Evolutionary conservation across 2,329 filamentous ascomycete genomes (phyloP), one percentile per base, ranked within the genome.

Genomic region (Magnaporthiopsis poae): DNA sequence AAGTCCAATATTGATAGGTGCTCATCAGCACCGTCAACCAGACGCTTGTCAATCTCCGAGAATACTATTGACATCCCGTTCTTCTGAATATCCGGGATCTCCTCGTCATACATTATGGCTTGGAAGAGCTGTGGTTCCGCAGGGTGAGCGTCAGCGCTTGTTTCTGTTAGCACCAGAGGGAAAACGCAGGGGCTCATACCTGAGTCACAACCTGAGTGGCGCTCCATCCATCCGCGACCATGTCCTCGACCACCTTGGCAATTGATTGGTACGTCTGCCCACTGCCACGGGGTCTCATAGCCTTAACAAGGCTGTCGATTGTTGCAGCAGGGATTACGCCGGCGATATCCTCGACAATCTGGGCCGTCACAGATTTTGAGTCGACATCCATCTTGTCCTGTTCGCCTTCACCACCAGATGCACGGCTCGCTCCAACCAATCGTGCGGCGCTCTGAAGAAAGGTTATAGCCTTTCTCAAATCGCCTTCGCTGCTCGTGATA

Each of bases 211-310:
- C 86, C 77, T 98, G 95, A 8, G 88, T 88, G 31, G 94, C 95
- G 75, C 93, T 97, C 94, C 95, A 99, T 11, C 95, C 95, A 78
- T 98, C 95, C 0, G 94, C 94, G 62, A 98, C 88, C 81, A 99
- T 88, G 70, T 96, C 90, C 72, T 93, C 91, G 5, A 98, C 90
- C 7, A 91, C 88, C 70, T 87, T 87, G 0, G 92, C 87, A 21
- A 99, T 86, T 15, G 85, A 83, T 68, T 87, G 84, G 73, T 96
- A 99, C 0, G 87, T 82, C 18, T 85, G 82, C 0, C 84, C 84
- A 56, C 82, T 82, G 31, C 84, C 84, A 70, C 81, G 84, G 5
- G 92, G 91, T 71, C 90, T 89, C 80, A 98, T 90, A 25, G 92
- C 90, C 68, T 86, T 79, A 15, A 91, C 80, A 21, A 99, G 82